Base-by-base conservation (phyloP, 176 grass and related monocot genomes). In the Hsuehochloa calcarea region DNA sequence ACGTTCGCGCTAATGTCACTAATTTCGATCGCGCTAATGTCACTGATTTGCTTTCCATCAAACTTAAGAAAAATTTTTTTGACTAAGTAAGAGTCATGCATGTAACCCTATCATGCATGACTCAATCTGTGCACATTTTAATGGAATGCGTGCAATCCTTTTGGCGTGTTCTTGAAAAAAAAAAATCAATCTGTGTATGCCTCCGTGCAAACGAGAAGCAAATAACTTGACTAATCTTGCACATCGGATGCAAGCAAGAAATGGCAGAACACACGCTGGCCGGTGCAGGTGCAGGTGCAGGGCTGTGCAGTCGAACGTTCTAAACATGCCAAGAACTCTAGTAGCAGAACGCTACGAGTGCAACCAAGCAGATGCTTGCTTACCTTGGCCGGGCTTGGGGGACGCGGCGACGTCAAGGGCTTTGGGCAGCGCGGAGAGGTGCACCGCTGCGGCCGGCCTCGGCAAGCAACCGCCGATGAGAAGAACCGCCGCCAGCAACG, bases 381-480 rank as follows among this genome's bases (percentile, higher is more conserved):
- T 75, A 98, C 96, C 96, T 82, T 95, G 69, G 56, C 81, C 82
- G 37, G 47, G 5, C 10, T 47, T 81, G 45, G 88, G 26, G 55
- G 90, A 82, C 25, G 88, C 78, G 35, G 83, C 78, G 62, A 98
- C 86, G 25, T 14, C n/a, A 58, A 98, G 91, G n/a, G 84, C 61
- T 19, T 71, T 83, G 72, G 65, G 77, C 67, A 98, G 93, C 68
- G 71, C 15, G 72, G 85, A 81, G 73, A 98, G 89, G 60, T 71
- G 83, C 80, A 85, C 91, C 83, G 54, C 80, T 9, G 66, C 80
- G 16, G 5, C 67, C 16, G 91, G 73, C 27, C 61, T 12, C 20
- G 85, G 47, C 66, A 67, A 82, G 70, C 74, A 83, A 15, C 66
- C 67, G 29, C 82, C 75, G 31, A 64, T 46, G 70, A 98, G 70